These are phyloP conservation scores for Chaetomiaceae sp. DNA, from an alignment of 2,329 filamentous ascomycete genomes.

Conservation along the genomic window DNA sequence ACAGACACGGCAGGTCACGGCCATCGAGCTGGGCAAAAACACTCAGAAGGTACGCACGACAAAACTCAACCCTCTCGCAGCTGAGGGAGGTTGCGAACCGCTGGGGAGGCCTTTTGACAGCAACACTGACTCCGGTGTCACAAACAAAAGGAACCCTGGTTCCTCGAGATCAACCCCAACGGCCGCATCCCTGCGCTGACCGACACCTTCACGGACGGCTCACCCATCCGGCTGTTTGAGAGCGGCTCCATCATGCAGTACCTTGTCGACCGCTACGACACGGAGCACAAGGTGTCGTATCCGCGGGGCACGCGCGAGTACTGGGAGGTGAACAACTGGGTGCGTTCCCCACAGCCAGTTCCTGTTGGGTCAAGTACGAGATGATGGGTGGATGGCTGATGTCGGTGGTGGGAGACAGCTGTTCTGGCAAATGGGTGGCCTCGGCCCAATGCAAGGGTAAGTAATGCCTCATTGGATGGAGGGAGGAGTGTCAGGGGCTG, in stretches of 20 bases:
- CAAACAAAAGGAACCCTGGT: conserved; percentile 64
- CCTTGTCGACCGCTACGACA: conserved; percentile 75
- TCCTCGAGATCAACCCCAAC: conserved; percentile 87
- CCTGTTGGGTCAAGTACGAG: not conserved
- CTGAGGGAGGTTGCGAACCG: too few relatives aligned
- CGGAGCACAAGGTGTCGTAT: conserved; percentile 77
- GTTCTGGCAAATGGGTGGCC: conserved; percentile 70
- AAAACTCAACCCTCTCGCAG: too few relatives aligned
- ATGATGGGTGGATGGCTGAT: not conserved
- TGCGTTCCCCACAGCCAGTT: conserved; percentile 30
- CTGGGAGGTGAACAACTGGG: conserved; percentile 78
- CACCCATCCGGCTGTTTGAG: conserved; percentile 74
- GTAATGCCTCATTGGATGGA: not conserved
- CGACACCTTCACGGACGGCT: conserved; percentile 70
- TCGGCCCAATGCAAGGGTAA: conserved; percentile 73
- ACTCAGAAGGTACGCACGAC: too few relatives aligned
- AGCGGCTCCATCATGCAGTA: conserved; percentile 82
- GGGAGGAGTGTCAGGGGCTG: not conserved
- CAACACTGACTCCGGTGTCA: too few relatives aligned
- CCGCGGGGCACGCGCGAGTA: conserved; percentile 67
- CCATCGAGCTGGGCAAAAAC: conserved; percentile 55
- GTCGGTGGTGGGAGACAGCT: not conserved
- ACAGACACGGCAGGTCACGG: conserved; percentile 51
- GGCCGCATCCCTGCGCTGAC: conserved; percentile 85
- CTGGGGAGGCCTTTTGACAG: too few relatives aligned